Evolutionary conservation across 2,329 filamentous ascomycete species (phyloP).

Genomic region (Ophiocordyceps sinensis): DNA sequence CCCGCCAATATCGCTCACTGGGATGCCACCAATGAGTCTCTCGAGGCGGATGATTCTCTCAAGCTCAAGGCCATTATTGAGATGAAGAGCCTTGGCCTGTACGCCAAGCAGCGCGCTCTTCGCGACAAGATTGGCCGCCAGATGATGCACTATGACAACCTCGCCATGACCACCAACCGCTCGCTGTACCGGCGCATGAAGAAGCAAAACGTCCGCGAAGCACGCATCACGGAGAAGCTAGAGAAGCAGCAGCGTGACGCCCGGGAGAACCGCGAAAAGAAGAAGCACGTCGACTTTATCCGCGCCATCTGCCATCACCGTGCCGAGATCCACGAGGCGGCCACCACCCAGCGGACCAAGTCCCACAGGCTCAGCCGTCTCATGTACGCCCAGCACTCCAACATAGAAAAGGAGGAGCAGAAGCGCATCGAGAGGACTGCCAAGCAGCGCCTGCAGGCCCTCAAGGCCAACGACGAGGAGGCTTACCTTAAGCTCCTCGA

Average conservation of each 20-base stretch:
- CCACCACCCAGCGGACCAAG: slow-evolving; percentile 54
- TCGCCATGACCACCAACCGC: slow-evolving; percentile 93
- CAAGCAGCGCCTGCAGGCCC: slow-evolving; percentile 96
- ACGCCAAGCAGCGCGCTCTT: slow-evolving; percentile 74
- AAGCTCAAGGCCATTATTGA: slow-evolving; percentile 90
- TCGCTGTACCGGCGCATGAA: slow-evolving; percentile 85
- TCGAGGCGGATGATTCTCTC: slow-evolving; percentile 61
- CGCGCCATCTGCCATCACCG: slow-evolving; percentile 74
- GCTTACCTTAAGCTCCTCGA: slow-evolving; percentile 96
- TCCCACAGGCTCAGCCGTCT: slow-evolving; percentile 75
- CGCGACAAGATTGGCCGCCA: slow-evolving; percentile 78
- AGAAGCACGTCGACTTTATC: slow-evolving; percentile 89
- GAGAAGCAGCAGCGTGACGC: slow-evolving; percentile 98
- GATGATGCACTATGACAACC: slow-evolving; percentile 90
- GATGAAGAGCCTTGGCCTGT: slow-evolving; percentile 79
- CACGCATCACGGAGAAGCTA: slow-evolving; percentile 93
- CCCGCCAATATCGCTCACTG: slow-evolving; percentile 78
- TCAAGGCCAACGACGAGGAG: slow-evolving; percentile 98
- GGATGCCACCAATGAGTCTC: slow-evolving; percentile 58
- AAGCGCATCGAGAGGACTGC: slow-evolving; percentile 95
- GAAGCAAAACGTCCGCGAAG: slow-evolving; percentile 91
- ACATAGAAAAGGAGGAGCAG: slow-evolving; percentile 98
- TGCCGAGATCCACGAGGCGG: slow-evolving; percentile 58
- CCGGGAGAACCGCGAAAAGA: slow-evolving; percentile 90
- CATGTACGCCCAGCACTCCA: slow-evolving; percentile 82